phyloP scores from a whole-genome alignment of 495 filamentous ascomycete species.

The Daldinia decipiens region DNA sequence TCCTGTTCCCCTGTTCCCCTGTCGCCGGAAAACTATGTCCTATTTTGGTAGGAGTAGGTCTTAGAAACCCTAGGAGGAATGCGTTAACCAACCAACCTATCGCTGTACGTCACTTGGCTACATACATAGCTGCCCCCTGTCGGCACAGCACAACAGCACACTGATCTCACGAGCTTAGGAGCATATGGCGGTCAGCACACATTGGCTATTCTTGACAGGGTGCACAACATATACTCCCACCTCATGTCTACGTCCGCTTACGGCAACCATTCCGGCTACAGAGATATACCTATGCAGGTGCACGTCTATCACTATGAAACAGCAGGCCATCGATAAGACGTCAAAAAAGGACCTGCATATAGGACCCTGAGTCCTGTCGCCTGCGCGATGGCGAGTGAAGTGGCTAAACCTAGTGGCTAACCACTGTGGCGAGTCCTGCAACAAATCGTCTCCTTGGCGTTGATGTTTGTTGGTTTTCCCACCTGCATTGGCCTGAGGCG shows the following conservation, averaged over 20 bases:
- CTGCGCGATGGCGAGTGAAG: constrained; percentile 15
- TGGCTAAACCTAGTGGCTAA: constrained; percentile 28
- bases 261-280: constrained; percentile 25
- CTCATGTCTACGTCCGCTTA: constrained; percentile 22
- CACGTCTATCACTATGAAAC: constrained; percentile 35
- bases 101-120: constrained; percentile 38
- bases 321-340: constrained; percentile 11
- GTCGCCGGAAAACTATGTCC: constrained; percentile 35
- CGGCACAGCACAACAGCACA: constrained; percentile 36
- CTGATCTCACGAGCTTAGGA: constrained; percentile 37
- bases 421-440: constrained; percentile 38
- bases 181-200: constrained; percentile 37
- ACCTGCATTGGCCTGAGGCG: constrained; percentile 27
- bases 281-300: constrained; percentile 35
- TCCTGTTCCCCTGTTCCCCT: constrained; percentile 36
- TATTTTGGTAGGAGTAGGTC: constrained; percentile 41
- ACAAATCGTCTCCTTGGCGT: constrained; percentile 33
- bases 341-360: constrained; percentile 17
- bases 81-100: constrained; percentile 40
- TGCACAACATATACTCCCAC: constrained; percentile 23
- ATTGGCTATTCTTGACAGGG: constrained; percentile 16
- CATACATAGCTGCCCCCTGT: constrained; percentile 35
- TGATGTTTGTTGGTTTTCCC: constrained; percentile 29
- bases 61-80: constrained; percentile 37
- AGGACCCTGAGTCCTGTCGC: constrained; percentile 15